These are phyloP conservation scores for Populus hybrid DNA, from an alignment of 441 rosid species.

Conservation along the genomic window DNA sequence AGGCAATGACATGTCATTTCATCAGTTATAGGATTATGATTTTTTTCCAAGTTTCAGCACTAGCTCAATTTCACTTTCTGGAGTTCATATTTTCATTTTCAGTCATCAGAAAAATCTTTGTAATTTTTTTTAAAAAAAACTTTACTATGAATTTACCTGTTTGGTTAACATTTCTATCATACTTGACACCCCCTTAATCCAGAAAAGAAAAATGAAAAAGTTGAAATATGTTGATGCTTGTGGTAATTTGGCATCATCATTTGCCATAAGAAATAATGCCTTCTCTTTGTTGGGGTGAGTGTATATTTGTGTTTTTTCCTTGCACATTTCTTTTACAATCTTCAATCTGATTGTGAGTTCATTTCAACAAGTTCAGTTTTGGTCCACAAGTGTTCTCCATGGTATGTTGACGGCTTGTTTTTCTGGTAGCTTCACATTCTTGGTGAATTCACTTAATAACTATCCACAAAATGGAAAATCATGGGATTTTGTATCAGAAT, in stretches of 20 bases:
- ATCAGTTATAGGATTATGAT: not conserved
- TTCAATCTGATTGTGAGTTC: not conserved
- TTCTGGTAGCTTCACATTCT: not conserved
- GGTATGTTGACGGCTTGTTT: not conserved
- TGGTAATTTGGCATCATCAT: not conserved
- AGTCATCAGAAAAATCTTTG: not conserved
- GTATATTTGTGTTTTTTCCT: not conserved
- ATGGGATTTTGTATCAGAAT: no score
- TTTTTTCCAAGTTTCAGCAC: not conserved
- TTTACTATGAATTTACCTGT: not conserved
- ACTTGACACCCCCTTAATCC: not conserved
- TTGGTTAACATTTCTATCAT: not conserved
- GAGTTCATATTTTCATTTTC: not conserved
- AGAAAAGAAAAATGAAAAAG: no score
- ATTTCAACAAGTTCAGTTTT: not conserved
- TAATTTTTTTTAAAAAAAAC: not conserved
- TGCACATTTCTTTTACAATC: not conserved
- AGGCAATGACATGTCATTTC: not conserved
- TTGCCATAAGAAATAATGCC: not conserved
- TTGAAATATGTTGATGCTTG: not conserved
- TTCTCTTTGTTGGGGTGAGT: not conserved
- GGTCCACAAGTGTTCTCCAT: not conserved
- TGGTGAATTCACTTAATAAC: no score
- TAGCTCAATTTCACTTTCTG: not conserved
- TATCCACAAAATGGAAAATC: no score